Percentiles rank a stretch among this genome's conserved stretches.
Evolutionary conservation across 768 basidiomycete species (phyloP).

Genomic region (Tulasnella sp.): DNA sequence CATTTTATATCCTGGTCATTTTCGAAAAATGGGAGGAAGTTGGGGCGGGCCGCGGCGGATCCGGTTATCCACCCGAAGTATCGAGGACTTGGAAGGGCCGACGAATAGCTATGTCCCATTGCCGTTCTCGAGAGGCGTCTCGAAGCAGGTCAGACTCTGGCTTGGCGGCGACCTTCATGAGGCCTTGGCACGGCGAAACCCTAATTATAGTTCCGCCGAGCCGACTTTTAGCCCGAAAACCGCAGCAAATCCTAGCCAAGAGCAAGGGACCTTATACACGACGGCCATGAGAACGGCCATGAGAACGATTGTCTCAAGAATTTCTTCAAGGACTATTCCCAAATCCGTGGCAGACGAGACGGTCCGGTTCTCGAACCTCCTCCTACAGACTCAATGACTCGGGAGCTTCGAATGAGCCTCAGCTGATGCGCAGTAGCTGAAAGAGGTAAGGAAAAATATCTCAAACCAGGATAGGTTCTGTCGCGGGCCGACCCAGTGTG

Average conservation of each 20-base stretch:
- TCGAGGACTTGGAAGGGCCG: not conserved
- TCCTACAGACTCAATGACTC: not conserved
- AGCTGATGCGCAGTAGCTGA: too few species aligned
- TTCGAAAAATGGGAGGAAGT: not conserved
- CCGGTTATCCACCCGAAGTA: not conserved
- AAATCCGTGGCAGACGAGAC: not conserved
- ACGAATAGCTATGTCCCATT: not conserved
- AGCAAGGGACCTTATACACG: not conserved
- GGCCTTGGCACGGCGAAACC: not conserved
- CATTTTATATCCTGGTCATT: not conserved
- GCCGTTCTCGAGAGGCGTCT: not conserved
- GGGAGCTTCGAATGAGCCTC: too few species aligned
- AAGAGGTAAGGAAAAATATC: too few species aligned
- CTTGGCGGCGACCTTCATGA: not conserved
- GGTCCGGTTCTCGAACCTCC: not conserved
- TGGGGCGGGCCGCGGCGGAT: not conserved
- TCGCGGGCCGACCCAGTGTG: too few species aligned
- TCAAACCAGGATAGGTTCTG: too few species aligned
- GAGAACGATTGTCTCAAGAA: not conserved
- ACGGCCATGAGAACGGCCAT: not conserved
- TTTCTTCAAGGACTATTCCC: not conserved
- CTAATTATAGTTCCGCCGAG: not conserved
- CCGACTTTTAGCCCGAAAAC: not conserved
- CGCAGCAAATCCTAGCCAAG: not conserved
- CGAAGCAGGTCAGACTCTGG: not conserved